A percentile compares a stretch with the other conserved stretches of the same genome.
Conservation (phyloP, 768 basidiomycete species). For the Termitomyces sp. region DNA sequence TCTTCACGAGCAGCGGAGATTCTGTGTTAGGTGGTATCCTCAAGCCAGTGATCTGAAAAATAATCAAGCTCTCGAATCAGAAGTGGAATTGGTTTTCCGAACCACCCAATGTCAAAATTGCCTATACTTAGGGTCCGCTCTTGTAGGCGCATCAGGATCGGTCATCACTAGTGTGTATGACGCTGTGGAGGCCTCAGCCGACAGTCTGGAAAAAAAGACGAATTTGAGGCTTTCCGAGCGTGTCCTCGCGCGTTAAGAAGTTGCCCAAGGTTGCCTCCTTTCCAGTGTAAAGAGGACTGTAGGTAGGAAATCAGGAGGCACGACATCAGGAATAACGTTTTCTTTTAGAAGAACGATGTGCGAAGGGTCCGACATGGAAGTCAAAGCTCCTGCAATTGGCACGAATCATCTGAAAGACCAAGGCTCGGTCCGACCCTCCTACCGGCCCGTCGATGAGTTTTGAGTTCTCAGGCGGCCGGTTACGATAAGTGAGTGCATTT, state of each 20-base stretch:
- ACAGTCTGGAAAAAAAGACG: constrained; percentile 36
- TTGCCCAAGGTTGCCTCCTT: constrained; percentile 27
- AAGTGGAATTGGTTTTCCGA: not conserved
- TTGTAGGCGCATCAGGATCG: constrained; percentile 55
- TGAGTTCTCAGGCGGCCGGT: not conserved
- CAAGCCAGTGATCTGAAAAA: constrained; percentile 28
- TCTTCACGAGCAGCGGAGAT: constrained; percentile 32
- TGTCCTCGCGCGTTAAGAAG: constrained; percentile 25
- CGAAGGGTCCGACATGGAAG: constrained; percentile 3
- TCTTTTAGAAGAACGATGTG: constrained; percentile 29
- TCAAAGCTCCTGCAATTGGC: not conserved
- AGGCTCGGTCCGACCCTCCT: not conserved
- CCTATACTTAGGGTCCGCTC: constrained; percentile 39
- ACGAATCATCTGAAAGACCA: not conserved
- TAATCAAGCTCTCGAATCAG: not conserved
- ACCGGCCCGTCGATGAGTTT: not conserved
- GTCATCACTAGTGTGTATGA: constrained; percentile 52
- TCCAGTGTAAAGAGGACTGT: constrained; percentile 39
- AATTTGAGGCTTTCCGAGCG: constrained; percentile 45
- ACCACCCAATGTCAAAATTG: constrained; percentile 58
- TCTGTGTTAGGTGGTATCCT: constrained; percentile 20
- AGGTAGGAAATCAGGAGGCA: constrained; percentile 31
- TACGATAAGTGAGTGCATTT: no score
- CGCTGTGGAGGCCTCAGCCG: constrained; percentile 17
- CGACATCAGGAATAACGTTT: constrained; percentile 40